These are phyloP conservation scores for Saussurea involucrata DNA, from an alignment of 129 eudicot genomes.

Conservation along the genomic window DNA sequence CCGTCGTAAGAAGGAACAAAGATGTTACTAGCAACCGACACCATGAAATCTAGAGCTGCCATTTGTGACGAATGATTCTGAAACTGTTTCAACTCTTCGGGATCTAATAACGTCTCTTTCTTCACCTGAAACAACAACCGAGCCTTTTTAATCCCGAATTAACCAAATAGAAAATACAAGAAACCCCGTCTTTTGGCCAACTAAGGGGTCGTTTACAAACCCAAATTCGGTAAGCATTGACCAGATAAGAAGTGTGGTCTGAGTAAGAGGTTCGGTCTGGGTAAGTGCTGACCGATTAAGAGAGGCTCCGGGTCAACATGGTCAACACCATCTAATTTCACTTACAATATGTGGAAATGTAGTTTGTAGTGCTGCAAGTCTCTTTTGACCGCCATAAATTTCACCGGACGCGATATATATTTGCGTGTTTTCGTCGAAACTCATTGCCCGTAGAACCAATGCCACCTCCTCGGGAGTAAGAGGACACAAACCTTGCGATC, in stretches of 20 bases:
- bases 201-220: too few relatives aligned
- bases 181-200: too few relatives aligned
- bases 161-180: too few relatives aligned
- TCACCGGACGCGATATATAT: constrained; percentile 98
- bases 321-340: too few relatives aligned
- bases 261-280: too few relatives aligned
- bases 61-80: constrained; percentile 96
- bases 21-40: constrained; percentile 85
- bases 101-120: constrained; percentile 75
- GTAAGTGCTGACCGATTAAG: too few relatives aligned
- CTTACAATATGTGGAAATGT: constrained; percentile 86
- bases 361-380: constrained; percentile 66
- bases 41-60: constrained; percentile 98
- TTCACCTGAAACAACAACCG: constrained; percentile 49
- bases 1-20: constrained; percentile 96
- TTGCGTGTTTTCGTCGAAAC: constrained; percentile 63
- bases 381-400: constrained; percentile 76
- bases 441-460: constrained; percentile 72
- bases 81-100: constrained; percentile 61
- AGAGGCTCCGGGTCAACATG: too few relatives aligned
- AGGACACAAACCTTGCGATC: constrained; percentile 89
- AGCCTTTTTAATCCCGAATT: not conserved
- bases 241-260: too few relatives aligned
- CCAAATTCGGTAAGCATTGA: too few relatives aligned
- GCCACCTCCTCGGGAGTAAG: constrained; percentile 91